A percentile compares a stretch with the other conserved stretches of the same genome.
Evolutionary conservation across 2,329 filamentous ascomycete species (phyloP).

Genomic region (Neonectria punicea): DNA sequence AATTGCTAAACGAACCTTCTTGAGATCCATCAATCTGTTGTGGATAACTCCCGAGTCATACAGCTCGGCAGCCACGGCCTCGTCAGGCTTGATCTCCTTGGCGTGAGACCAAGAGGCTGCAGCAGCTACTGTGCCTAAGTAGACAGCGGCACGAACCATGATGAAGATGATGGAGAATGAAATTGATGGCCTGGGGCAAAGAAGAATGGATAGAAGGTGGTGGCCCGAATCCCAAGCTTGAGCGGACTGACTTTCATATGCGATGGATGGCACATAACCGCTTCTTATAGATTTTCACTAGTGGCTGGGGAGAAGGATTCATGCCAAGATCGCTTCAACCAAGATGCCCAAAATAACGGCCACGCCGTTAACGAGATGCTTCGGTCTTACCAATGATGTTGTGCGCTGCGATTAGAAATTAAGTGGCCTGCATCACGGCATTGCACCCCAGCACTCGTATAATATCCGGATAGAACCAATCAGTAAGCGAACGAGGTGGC

Average conservation of each 20-base stretch:
- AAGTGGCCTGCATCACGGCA: not conserved
- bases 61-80: slow-evolving; percentile 21
- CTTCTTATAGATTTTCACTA: not conserved
- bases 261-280: not conserved
- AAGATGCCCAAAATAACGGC: too few species aligned
- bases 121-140: slow-evolving; percentile 26
- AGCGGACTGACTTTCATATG: not conserved
- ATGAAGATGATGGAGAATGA: not conserved
- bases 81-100: slow-evolving; percentile 35
- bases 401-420: not conserved
- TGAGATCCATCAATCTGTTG: slow-evolving; percentile 33
- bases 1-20: slow-evolving; percentile 5
- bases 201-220: not conserved
- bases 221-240: not conserved
- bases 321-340: not conserved
- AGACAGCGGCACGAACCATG: slow-evolving; percentile 35
- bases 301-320: not conserved
- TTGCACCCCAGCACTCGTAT: slow-evolving; percentile 1
- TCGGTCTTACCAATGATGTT: not conserved
- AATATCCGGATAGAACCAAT: slow-evolving; percentile 14
- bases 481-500: not conserved
- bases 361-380: not conserved
- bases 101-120: slow-evolving; percentile 17
- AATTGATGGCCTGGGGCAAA: not conserved
- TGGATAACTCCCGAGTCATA: slow-evolving; percentile 37